Base-by-base conservation (phyloP, 2,329 filamentous ascomycete genomes). In the Pestalotiopsis sp. region DNA sequence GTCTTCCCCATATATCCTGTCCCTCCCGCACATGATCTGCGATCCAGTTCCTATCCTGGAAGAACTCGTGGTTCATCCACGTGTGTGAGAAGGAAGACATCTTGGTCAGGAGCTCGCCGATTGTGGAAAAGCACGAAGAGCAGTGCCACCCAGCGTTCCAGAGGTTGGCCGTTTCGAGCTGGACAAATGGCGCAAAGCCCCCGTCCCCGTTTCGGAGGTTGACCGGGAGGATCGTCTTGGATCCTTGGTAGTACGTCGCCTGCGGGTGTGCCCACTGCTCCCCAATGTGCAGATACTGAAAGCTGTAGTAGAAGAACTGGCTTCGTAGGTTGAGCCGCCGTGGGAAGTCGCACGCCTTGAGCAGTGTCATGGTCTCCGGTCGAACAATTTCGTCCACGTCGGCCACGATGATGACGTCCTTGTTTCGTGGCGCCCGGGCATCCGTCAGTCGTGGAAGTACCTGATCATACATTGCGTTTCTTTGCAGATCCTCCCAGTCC, bases 341-440 rank as follows among this genome's bases (percentile, higher is more conserved):
- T 2, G 86, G 86, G 72, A 86, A 86, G 17, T 75, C 73, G 77
- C 86, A 88, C 7, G 81, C 80, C 30, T 84, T 82, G 9, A 89
- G 81, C 1, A 85, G 71, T 13, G 78, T 75, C 11, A 88, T 73
- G 17, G 85, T 81, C 63, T 81, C 78, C 0, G 87, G 86, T 2
- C 85, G 84, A 4, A 85, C 81, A 59, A 90, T 84, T 78, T 90
- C 88, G 75, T 89, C 87, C 17, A 89, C 84, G 73, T 90, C 88
- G 66, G 87, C 84, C 2, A 90, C 84, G 66, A 90, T 75, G 30
- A 90, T 79, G 30, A 88, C 85, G 72, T 91, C 88, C 66, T 84
- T 84, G 2, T 74, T 65, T 0, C 77, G 73, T 2, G 87, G 83
- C 4, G 80, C 78, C 58, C 79, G 73, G 1, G 76, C 74, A 64